Base-by-base conservation (phyloP, 345 rosid genomes). In the Orychophragmus violaceus region DNA sequence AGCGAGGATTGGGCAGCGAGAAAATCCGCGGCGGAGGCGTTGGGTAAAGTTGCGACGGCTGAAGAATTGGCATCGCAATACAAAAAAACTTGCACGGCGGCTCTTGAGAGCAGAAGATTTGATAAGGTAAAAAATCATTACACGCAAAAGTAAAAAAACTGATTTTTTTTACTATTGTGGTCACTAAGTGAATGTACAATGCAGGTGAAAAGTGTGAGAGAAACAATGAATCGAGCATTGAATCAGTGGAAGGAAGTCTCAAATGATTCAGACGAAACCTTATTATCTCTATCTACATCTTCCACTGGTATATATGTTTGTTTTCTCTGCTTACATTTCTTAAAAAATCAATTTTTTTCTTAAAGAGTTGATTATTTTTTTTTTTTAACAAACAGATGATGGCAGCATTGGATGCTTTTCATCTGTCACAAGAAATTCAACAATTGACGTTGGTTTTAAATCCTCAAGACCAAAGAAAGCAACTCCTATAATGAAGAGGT, bases 1-100 rank as follows among this genome's bases (percentile, higher is more conserved):
- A 74, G 79, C 17, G 91, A 87, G 22, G 97, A 90, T 59, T 94
- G 99, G 99, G 68, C 85, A 29, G 79, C 92, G 58, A 86, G 99
- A 75, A 94, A 94, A 66, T 83, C 96, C 3, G 92, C 99, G 0
- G 90, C 99, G 18, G 97, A 94, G 84, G 86, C 86, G 25, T 76
- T 94, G 75, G 86, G 85, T 45, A 94, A 75, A 75, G 84, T 94
- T 37, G 89, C 92, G 6, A 21, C 69, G 61, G 84, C 48, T 30
- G 95, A 88, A 61, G 85, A 87, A n/a, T 56, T 90, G 59, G 92
- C 90, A 0, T 51, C 61, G 11, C 82, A 80, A 39, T 81, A 83
- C 56, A 84, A 79, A 74, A 76, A 71, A 17, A 50, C 76, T 13
- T 88, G 85, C 62, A 52, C 83, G 70, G 64, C 57, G 30, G 82